Percentiles rank a stretch among this genome's conserved stretches.
Evolutionary conservation across 495 filamentous ascomycete genomes (phyloP).

Genomic region (Gamarada debralockiae): DNA sequence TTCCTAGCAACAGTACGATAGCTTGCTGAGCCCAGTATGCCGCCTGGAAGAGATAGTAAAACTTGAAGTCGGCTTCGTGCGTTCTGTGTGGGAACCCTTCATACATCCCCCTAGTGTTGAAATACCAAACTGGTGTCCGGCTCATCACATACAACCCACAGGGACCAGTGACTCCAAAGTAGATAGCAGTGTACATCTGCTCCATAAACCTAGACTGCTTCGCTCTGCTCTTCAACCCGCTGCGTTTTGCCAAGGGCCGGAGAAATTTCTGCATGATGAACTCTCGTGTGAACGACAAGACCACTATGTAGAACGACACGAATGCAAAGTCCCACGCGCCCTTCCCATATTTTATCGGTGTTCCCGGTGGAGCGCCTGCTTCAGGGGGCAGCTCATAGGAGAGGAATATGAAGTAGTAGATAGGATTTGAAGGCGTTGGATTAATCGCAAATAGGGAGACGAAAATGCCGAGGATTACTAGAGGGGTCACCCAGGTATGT

Average conservation of each 20-base stretch:
- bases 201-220: slow-evolving; percentile 97
- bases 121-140: slow-evolving; percentile 92
- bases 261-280: slow-evolving; percentile 94
- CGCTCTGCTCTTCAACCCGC: slow-evolving; percentile 65
- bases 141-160: slow-evolving; percentile 91
- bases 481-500: slow-evolving; percentile 78
- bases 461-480: slow-evolving; percentile 62
- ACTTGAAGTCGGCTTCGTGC: slow-evolving; percentile 86
- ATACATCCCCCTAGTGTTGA: slow-evolving; percentile 88
- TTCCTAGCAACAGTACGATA: slow-evolving; percentile 79
- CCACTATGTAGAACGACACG: slow-evolving; percentile 83
- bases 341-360: slow-evolving; percentile 80
- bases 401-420: slow-evolving; percentile 87
- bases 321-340: slow-evolving; percentile 81
- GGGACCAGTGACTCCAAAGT: slow-evolving; percentile 83
- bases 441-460: slow-evolving; percentile 69
- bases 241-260: slow-evolving; percentile 68
- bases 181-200: slow-evolving; percentile 95
- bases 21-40: slow-evolving; percentile 96
- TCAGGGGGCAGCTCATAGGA: slow-evolving; percentile 71
- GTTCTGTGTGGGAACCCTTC: slow-evolving; percentile 85
- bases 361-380: slow-evolving; percentile 40
- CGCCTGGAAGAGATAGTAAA: slow-evolving; percentile 93
- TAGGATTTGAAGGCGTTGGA: slow-evolving; percentile 75
- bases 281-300: slow-evolving; percentile 90